Percentiles rank a stretch among this genome's conserved stretches.
phyloP scores from a whole-genome alignment of 2,329 filamentous ascomycete genomes.

The Uncinocarpus reesii region DNA sequence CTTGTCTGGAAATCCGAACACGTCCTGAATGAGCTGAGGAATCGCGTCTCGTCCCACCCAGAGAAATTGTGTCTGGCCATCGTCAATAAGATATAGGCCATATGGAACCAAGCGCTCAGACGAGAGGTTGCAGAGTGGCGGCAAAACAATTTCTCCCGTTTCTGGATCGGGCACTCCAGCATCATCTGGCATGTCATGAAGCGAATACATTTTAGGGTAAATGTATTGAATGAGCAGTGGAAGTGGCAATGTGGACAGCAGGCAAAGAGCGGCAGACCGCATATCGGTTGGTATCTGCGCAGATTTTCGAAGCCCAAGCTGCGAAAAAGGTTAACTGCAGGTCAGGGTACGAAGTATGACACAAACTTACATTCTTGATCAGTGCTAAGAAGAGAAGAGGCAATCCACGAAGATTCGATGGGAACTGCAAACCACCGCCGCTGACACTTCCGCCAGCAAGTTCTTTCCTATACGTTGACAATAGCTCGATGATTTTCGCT shows the following conservation, averaged over 20 bases:
- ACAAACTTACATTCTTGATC: constrained; percentile 76
- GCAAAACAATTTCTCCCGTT: constrained; percentile 81
- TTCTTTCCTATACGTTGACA: constrained; percentile 95
- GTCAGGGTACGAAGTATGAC: background rate
- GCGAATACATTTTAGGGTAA: constrained; percentile 70
- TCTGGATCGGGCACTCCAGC: constrained; percentile 75
- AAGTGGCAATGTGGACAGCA: constrained; percentile 85
- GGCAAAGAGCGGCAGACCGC: constrained; percentile 80
- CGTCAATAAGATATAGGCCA: constrained; percentile 90
- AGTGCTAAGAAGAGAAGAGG: constrained; percentile 85
- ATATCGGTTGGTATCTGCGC: constrained; percentile 90
- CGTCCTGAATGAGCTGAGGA: constrained; percentile 74
- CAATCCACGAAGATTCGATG: constrained; percentile 77
- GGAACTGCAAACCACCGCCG: constrained; percentile 81
- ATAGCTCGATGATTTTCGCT: constrained; percentile 79
- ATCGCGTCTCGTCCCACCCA: constrained; percentile 93
- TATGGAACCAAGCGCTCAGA: constrained; percentile 81
- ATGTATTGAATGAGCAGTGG: constrained; percentile 90
- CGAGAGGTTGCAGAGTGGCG: constrained; percentile 72
- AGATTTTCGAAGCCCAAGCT: constrained; percentile 75
- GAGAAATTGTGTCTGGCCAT: constrained; percentile 93
- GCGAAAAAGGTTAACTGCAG: constrained; percentile 20
- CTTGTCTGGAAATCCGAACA: constrained; percentile 79
- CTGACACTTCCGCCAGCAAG: constrained; percentile 92
- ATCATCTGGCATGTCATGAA: constrained; percentile 93